Evolutionary conservation across 306 rosid genomes (phyloP), one percentile per base, ranked within the genome.

Genomic region (Herpetospermum pedunculosum): DNA sequence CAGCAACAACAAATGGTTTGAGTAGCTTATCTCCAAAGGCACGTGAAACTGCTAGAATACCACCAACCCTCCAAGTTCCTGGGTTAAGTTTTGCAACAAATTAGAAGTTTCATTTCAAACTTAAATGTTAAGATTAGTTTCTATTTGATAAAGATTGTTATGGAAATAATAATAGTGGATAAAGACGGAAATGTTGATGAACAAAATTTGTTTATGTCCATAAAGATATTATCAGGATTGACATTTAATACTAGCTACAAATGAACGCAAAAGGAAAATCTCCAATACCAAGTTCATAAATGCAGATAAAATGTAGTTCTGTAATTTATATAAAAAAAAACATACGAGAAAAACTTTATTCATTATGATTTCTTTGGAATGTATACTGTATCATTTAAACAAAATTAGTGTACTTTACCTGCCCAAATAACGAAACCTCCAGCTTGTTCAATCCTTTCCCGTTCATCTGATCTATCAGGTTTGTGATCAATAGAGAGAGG

Each of bases 31-130:
- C 97, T 68, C 97, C 97, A 79, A 92, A 92, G 64, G 97, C 96
- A 76, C 97, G 97, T 55, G 97, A 92, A 49, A 92, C 96, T 19
- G 97, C 97, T 69, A 92, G 96, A 73, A 92, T 87, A 62, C 97
- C 97, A n/a, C 97, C 96, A 26, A 92, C 97, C 77, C 96, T 79
- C 97, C 97, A 92, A 15, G 97, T 92, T 81, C 97, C 97, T 92
- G 82, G 37, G 40, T 38, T 70, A 80, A 81, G 68, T 77, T 73
- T 35, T 48, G 37, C 79, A 48, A 65, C 48, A 67, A 38, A 60
- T 21, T 10, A 55, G 21, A 76, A 59, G 71, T 76, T 80, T 38
- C 63, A 75, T 28, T 68, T 52, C 21, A 15, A 38, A 75, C 55
- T 38, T 23, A 1, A 14, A 49, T 70, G 75, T 28, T 40, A 23